phyloP scores from a whole-genome alignment of 2,329 filamentous ascomycete species.

The Colletotrichum sp. region DNA sequence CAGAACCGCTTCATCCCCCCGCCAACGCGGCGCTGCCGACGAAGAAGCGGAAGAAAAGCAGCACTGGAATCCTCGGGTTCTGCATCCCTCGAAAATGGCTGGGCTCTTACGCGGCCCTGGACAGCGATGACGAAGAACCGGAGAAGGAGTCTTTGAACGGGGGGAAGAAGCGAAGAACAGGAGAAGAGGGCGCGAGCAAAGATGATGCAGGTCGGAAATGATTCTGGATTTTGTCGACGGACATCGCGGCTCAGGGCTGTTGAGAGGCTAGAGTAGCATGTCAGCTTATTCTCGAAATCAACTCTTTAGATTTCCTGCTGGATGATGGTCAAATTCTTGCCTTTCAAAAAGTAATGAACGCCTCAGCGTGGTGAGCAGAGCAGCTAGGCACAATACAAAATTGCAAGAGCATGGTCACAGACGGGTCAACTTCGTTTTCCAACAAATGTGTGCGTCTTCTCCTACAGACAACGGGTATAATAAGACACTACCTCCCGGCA shows the following conservation, averaged over 20 bases:
- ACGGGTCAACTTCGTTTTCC: neutral
- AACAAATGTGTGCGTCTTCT: neutral
- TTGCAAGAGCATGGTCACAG: neutral
- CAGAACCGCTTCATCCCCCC: too few relatives aligned
- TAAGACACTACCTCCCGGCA: constrained; percentile 1
- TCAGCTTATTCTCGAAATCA: too few relatives aligned
- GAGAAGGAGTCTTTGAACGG: too few relatives aligned
- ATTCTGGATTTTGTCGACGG: neutral
- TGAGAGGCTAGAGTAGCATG: neutral
- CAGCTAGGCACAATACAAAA: too few relatives aligned
- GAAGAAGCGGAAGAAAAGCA: too few relatives aligned
- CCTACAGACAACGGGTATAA: constrained; percentile 17
- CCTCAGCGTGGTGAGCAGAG: too few relatives aligned
- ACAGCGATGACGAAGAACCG: too few relatives aligned
- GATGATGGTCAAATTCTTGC: neutral
- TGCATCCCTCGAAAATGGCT: too few relatives aligned
- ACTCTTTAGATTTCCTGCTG: too few relatives aligned
- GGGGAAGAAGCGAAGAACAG: neutral
- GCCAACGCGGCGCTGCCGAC: too few relatives aligned
- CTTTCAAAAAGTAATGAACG: neutral
- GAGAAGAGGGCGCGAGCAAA: neutral
- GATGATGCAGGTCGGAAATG: fast-evolving
- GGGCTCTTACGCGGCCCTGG: too few relatives aligned
- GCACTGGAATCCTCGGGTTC: too few relatives aligned
- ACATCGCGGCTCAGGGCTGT: neutral